Evolutionary conservation across 2,329 filamentous ascomycete species (phyloP).

Genomic region (Lachnellula cervina): DNA sequence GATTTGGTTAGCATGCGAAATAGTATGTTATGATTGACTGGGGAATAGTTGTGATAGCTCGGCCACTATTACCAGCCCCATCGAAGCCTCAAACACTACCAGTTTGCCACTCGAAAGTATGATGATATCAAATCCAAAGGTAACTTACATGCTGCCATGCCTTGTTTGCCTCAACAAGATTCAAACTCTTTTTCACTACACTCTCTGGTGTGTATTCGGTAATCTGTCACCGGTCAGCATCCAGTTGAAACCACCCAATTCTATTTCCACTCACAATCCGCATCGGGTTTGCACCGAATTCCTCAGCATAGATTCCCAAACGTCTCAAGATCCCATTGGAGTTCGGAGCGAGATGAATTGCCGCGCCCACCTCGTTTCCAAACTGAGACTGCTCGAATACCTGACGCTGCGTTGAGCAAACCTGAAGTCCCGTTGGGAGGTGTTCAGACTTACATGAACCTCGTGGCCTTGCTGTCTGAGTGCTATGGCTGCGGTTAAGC

Average conservation of each 20-base stretch:
- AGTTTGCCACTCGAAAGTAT: no score
- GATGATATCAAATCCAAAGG: background rate
- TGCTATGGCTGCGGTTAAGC: constrained; percentile 47
- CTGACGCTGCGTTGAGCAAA: constrained; percentile 28
- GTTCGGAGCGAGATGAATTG: constrained; percentile 60
- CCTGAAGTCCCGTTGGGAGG: background rate
- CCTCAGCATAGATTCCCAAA: constrained; percentile 38
- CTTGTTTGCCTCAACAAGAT: constrained; percentile 29
- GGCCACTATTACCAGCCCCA: background rate
- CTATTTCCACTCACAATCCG: background rate
- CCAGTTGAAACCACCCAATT: no score
- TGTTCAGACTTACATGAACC: constrained; percentile 10
- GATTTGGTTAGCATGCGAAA: background rate
- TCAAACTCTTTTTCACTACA: background rate
- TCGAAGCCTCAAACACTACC: no score
- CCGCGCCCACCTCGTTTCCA: constrained; percentile 53
- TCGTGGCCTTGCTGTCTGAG: constrained; percentile 18
- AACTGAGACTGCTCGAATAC: constrained; percentile 53
- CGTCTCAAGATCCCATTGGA: constrained; percentile 50
- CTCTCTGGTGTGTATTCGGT: constrained; percentile 20
- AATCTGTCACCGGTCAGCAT: constrained; percentile 23
- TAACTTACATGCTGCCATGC: constrained; percentile 41
- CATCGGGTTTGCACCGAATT: constrained; percentile 32
- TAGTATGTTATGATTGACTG: background rate
- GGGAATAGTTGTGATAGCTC: background rate